Conservation (phyloP, 176 grass and related monocot genomes). For the Lolium perenne region DNA sequence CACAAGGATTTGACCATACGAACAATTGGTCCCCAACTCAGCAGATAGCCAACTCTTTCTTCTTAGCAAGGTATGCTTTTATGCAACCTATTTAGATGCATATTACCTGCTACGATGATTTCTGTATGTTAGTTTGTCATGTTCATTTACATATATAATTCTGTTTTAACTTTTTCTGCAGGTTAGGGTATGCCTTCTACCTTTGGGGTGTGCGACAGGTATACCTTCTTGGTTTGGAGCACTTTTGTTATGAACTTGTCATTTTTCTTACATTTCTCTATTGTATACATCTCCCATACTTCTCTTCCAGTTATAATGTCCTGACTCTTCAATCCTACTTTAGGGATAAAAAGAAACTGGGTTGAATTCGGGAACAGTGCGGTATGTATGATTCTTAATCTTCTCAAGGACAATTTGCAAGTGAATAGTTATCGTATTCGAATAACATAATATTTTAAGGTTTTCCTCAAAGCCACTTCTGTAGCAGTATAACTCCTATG, state of each 20-base stretch:
- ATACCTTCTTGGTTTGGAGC: conserved; percentile 16
- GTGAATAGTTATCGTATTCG: conserved; percentile 58
- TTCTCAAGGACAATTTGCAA: conserved; percentile 52
- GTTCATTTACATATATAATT: background rate
- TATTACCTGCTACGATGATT: background rate
- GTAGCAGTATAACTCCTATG: background rate
- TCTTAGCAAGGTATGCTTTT: conserved; percentile 60
- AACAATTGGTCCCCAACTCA: conserved; percentile 19
- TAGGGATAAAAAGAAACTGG: conserved; percentile 54
- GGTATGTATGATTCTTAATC: conserved; percentile 47
- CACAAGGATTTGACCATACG: conserved; percentile 21
- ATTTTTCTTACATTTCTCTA: conserved; percentile 17
- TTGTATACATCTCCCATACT: background rate
- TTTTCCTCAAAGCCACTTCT: conserved; percentile 35
- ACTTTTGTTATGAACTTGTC: background rate
- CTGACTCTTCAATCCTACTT: conserved; percentile 12
- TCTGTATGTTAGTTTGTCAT: conserved; percentile 2
- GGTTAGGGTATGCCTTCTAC: conserved; percentile 71
- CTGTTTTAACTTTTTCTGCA: conserved; percentile 28
- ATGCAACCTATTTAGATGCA: conserved; percentile 9
- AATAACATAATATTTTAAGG: conserved; percentile 67
- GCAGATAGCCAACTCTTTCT: conserved; percentile 42
- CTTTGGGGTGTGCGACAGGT: conserved; percentile 65
- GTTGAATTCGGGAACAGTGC: conserved; percentile 41
- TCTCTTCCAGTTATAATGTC: conserved; percentile 8